Evolutionary conservation across 2,329 filamentous ascomycete species (phyloP), one percentile per base, ranked within the genome.

Genomic region (Fusarium marasasianum): DNA sequence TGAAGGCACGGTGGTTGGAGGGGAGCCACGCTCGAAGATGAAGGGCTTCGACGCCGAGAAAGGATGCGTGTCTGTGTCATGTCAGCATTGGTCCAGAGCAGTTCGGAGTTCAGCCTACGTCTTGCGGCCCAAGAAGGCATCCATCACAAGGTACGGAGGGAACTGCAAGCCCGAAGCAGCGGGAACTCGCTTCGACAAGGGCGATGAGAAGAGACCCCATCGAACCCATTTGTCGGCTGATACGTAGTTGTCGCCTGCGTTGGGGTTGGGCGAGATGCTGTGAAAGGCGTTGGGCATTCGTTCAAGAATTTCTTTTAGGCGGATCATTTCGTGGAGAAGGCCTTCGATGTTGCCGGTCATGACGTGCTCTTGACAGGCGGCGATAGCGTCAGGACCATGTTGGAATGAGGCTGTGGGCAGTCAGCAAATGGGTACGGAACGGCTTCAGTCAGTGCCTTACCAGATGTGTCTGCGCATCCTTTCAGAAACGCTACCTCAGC

Each of bases 271-370:
- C 1, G 85, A 87, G 69, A 89, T 88, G 63, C 86, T 84, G 74
- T 89, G 87, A 60, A 89, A 88, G 17, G 87, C 87, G 55, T 86
- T 86, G 4, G 87, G 85, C 82, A 89, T 87, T 45, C 85, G 82
- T 66, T 89, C 86, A 9, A 88, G 81, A 6, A 88, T 86, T 63
- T 88, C 86, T 66, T 88, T 88, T 0, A 88, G 80, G 7, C 84
- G 81, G 53, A 89, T 82, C 81, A 89, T 83, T 59, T 87, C 86
- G 7, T 83, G 82, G 8, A 89, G 79, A 1, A 89, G 83, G 3
- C 83, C 84, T 64, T 88, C 87, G n/a, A 84, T 77, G 55, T 89
- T 85, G 33, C 82, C 81, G 69, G 84, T 87, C 86, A 88, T 88
- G 54, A 88, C 87, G 47, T 86, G 82, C 65, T 89, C 87, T 76